A percentile compares a stretch with the other conserved stretches of the same genome.
phyloP scores from a whole-genome alignment of 2,329 filamentous ascomycete species.

The Hypoxylon sp. region DNA sequence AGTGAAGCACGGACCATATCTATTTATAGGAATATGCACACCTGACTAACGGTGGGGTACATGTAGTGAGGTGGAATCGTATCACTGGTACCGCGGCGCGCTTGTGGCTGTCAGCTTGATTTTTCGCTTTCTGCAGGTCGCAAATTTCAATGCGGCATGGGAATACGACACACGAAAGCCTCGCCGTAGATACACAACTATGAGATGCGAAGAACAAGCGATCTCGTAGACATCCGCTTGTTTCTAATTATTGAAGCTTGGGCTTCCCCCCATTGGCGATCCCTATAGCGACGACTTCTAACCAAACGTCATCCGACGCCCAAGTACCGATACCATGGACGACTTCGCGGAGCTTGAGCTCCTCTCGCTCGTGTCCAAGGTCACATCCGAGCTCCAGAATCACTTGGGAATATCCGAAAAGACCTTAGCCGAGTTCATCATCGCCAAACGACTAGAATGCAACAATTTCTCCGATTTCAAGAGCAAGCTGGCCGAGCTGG shows the following conservation, averaged over 20 bases:
- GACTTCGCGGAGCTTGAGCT: slow-evolving; percentile 92
- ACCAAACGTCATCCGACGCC: slow-evolving; percentile 6
- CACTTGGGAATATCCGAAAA: slow-evolving; percentile 93
- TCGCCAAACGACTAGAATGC: slow-evolving; percentile 86
- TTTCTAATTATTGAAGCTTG: slow-evolving; percentile 26
- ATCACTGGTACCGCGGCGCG: not conserved
- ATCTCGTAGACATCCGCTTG: slow-evolving; percentile 22
- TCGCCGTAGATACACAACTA: not conserved
- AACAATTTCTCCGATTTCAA: slow-evolving; percentile 79
- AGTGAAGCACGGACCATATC: not conserved
- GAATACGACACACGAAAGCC: slow-evolving; percentile 1
- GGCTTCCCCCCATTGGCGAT: slow-evolving; percentile 8
- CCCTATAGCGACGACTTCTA: not conserved
- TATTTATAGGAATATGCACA: not conserved
- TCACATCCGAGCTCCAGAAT: slow-evolving; percentile 94
- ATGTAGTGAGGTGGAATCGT: not conserved
- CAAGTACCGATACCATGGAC: slow-evolving; percentile 71
- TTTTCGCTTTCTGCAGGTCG: not conserved
- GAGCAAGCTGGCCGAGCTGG: slow-evolving; percentile 77
- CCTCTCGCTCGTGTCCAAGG: slow-evolving; percentile 92
- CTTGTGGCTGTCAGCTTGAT: not conserved
- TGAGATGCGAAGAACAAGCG: slow-evolving; percentile 27
- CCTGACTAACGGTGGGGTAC: not conserved
- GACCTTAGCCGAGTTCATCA: slow-evolving; percentile 95
- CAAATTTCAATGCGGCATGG: slow-evolving; percentile 1